Conservation (phyloP, 352 stramenopile genomes). For the Salisapilia sapeloensis region DNA sequence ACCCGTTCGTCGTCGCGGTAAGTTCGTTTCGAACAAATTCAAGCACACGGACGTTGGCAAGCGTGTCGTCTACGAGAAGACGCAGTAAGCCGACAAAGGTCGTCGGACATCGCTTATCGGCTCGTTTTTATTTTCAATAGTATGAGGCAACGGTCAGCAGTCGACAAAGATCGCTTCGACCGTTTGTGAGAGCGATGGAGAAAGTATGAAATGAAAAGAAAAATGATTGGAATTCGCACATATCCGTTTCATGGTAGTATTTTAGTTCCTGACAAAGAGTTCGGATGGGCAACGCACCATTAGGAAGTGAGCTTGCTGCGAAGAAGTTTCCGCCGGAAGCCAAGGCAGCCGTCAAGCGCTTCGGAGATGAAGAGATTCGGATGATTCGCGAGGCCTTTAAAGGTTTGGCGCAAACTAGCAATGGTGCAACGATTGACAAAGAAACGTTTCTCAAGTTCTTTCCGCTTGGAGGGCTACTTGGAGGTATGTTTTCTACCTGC, state of each 20-base stretch:
- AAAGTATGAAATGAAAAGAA: too few species aligned
- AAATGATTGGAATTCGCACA: too few species aligned
- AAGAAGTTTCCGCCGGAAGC: conserved; percentile 28
- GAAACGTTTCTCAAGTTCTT: conserved; percentile 91
- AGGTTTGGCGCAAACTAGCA: conserved; percentile 38
- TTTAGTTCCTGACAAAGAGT: too few species aligned
- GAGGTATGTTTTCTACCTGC: conserved; percentile 15
- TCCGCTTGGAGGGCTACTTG: conserved; percentile 77
- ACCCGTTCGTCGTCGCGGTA: conserved; percentile 59
- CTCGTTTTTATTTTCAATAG: too few species aligned
- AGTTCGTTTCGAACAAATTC: conserved; percentile 49
- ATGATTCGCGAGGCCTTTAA: conserved; percentile 69
- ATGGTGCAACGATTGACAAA: conserved; percentile 74
- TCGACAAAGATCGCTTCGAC: too few species aligned
- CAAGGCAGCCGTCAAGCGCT: conserved; percentile 56
- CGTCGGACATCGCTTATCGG: too few species aligned
- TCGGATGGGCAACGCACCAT: conserved; percentile 56
- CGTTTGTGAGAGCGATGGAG: too few species aligned
- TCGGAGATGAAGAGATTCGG: conserved; percentile 60
- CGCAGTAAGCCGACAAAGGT: conserved; percentile 16
- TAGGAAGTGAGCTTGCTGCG: conserved; percentile 34
- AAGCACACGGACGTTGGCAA: conserved; percentile 71
- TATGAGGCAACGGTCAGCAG: too few species aligned
- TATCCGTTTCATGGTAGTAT: too few species aligned
- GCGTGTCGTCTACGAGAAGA: conserved; percentile 74